Conservation (phyloP, 148 eudicot genomes). For the Agrostemma githago region DNA sequence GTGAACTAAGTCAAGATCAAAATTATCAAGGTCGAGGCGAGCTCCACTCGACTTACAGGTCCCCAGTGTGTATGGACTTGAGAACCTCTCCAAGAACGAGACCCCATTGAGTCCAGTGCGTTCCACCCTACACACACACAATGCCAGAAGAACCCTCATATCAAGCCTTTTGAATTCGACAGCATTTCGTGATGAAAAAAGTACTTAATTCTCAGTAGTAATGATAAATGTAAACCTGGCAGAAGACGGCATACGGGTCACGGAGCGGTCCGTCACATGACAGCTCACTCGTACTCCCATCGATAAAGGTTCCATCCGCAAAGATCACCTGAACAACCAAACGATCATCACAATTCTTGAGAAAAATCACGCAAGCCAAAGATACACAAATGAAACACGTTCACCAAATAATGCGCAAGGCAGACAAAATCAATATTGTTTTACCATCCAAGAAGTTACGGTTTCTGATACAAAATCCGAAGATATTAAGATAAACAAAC, state of each 20-base stretch:
- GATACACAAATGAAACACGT: background rate
- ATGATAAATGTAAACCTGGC: conserved; percentile 51
- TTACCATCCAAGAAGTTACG: background rate
- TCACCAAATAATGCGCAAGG: no score
- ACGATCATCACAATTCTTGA: background rate
- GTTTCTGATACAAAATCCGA: background rate
- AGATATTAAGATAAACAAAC: conserved; percentile 28
- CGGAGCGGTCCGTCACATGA: conserved; percentile 96
- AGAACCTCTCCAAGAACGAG: conserved; percentile 82
- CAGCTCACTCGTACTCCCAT: conserved; percentile 96
- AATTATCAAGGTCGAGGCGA: background rate
- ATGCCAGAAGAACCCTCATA: background rate
- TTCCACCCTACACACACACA: conserved; percentile 63
- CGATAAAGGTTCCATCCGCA: conserved; percentile 96
- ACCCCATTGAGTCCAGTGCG: conserved; percentile 98
- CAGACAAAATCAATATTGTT: no score
- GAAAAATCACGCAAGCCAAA: background rate
- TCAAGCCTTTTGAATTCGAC: background rate
- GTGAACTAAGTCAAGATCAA: background rate
- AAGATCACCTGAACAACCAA: conserved; percentile 63
- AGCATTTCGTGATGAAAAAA: background rate
- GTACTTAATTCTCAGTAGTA: background rate
- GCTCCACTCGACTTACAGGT: background rate
- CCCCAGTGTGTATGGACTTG: conserved; percentile 40
- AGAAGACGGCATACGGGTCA: conserved; percentile 79